Base-by-base conservation (phyloP, 441 rosid species). In the Aquilaria agallochum region DNA sequence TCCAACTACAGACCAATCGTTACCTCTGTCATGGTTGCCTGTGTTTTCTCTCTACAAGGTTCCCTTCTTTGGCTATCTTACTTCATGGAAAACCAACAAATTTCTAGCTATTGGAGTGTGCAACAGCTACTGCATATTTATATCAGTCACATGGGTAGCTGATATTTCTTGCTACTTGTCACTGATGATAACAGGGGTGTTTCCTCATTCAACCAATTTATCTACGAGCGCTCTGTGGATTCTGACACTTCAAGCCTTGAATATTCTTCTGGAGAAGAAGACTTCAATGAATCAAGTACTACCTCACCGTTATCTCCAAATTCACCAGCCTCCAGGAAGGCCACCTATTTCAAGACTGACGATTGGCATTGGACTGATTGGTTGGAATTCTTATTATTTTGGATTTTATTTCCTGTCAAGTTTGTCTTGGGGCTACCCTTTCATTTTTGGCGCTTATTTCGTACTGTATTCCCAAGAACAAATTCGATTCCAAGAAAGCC, bases 161-260 rank as follows among this genome's bases (percentile, higher is more conserved):
- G 45, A 40, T 40, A 5, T 40, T 40, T 40, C 45, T 40, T 40
- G 45, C 45, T 6, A 40, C 54, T 10, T 59, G 9, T 63, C 54
- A 40, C 5, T 31, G 44, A 53, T 76, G 47, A 44, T 64, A 50
- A 48, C 69, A 92, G 98, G 76, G 96, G 92, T n/a, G 96, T 79
- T 44, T 92, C 96, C 68, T 92, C 98, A 20, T 92, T 92, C 81
- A 92, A 89, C 78, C 86, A 78, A 48, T 83, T 92, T 69, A 71
- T 92, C 72, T 96, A 92, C 61, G 87, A 89, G 67, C 89, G 82
- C 56, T 80, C 98, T n/a, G 79, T 79, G 48, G 92, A 87, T 74
- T 80, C 92, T 20, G 95, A 85, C 76, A 56, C 81, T 70, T 85
- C 91, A 59, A 85, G 87, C 64, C 59, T 64, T 56, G 95, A 83